These are phyloP conservation scores for Phylloporus scabripes DNA, from an alignment of 768 basidiomycete species.

Conservation along the genomic window DNA sequence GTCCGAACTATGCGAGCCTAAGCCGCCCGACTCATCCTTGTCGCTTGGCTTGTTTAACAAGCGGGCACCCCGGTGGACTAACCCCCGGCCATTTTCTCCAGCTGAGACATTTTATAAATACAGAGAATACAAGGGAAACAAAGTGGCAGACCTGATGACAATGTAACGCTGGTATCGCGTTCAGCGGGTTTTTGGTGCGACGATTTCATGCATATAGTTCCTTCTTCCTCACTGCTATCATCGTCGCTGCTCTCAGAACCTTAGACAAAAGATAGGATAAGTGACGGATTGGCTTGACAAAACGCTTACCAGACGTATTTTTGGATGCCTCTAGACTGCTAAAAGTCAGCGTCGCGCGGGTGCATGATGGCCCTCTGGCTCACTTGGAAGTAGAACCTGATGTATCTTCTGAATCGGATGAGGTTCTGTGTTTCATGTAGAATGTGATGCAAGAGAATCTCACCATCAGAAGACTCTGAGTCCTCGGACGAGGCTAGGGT, in stretches of 20 bases:
- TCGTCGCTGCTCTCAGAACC: conserved; percentile 13
- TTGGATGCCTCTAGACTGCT: conserved; percentile 18
- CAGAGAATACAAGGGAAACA: not conserved
- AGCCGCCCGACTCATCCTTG: conserved; percentile 8
- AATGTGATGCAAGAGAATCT: not conserved
- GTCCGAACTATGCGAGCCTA: conserved; percentile 13
- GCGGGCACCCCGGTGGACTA: too few relatives aligned
- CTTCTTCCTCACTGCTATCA: conserved; percentile 1
- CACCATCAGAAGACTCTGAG: conserved; percentile 25
- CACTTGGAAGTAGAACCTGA: conserved; percentile 27
- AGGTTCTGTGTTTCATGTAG: conserved; percentile 1
- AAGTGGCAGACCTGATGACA: conserved; percentile 31
- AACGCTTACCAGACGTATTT: conserved; percentile 13
- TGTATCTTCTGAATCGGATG: conserved; percentile 18
- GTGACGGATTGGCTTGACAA: conserved; percentile 5
- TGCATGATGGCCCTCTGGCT: conserved; percentile 1
- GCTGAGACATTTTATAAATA: conserved; percentile 5
- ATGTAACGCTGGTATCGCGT: conserved; percentile 38
- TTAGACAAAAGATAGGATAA: conserved; percentile 1
- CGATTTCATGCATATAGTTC: not conserved
- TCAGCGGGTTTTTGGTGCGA: conserved; percentile 9
- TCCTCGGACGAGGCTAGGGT: conserved; percentile 21
- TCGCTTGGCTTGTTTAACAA: conserved; percentile 5
- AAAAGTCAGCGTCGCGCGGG: conserved; percentile 4
- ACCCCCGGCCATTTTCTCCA: conserved; percentile 8